Conservation (phyloP, 441 rosid species). For the Syzygium syzygioides region DNA sequence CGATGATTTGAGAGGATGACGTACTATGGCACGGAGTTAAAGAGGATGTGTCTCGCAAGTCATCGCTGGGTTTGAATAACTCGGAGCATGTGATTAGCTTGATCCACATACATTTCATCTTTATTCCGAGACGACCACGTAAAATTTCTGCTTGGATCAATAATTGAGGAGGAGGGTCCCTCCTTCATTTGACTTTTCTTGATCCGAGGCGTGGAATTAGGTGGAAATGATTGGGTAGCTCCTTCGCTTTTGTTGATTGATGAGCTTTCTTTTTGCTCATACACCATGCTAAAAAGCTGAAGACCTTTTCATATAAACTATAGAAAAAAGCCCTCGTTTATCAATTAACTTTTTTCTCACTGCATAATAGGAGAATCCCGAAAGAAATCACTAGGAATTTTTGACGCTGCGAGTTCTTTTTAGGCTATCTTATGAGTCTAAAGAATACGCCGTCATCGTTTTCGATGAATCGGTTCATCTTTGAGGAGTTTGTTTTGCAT, state of each 20-base stretch:
- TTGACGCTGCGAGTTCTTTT: not conserved
- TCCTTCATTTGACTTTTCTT: constrained; percentile 44
- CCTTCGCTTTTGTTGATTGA: constrained; percentile 24
- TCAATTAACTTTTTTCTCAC: not conserved
- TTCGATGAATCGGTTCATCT: not conserved
- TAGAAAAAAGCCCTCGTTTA: not conserved
- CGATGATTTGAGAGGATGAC: not conserved
- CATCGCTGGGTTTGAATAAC: not conserved
- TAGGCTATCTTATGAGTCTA: not conserved
- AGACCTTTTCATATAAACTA: not conserved
- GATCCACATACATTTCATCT: not conserved
- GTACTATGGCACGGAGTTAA: not conserved
- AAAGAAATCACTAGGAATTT: not conserved
- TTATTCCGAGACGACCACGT: not conserved
- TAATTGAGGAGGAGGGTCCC: constrained; percentile 46
- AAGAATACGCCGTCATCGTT: not conserved
- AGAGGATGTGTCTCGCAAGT: not conserved
- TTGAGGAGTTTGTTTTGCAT: not conserved
- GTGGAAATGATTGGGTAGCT: constrained; percentile 30
- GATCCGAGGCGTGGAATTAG: constrained; percentile 46
- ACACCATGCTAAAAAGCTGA: not conserved
- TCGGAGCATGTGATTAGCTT: not conserved
- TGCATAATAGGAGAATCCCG: not conserved
- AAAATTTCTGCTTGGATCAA: constrained; percentile 11
- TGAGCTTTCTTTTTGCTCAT: not conserved